Percentiles rank a stretch among this genome's conserved stretches.
phyloP scores from a whole-genome alignment of 2,329 filamentous ascomycete genomes.

The Simplicillium sp. region DNA sequence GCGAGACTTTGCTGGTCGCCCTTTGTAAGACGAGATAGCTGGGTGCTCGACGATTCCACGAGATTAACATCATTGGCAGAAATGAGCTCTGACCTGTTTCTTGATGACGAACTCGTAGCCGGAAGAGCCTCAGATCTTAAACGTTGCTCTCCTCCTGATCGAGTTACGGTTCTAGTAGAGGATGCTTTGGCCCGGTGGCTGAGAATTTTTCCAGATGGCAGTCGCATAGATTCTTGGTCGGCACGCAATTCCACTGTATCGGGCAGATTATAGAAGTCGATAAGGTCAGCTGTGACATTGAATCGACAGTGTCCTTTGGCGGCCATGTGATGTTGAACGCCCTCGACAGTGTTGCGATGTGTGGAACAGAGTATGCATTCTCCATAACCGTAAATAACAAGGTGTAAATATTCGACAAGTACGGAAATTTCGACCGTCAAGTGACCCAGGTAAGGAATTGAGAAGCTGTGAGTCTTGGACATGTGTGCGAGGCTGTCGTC shows the following conservation, averaged over 20 bases:
- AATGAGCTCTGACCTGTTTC: not conserved
- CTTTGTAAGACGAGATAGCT: conserved; percentile 8
- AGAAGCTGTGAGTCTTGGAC: conserved; percentile 36
- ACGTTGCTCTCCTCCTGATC: not conserved
- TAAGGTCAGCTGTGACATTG: conserved; percentile 27
- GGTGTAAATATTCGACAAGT: conserved; percentile 35
- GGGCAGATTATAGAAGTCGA: conserved; percentile 26
- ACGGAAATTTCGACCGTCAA: conserved; percentile 35
- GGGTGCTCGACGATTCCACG: conserved; percentile 1
- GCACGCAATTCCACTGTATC: conserved; percentile 5
- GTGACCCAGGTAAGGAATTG: conserved; percentile 26
- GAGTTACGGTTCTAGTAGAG: not conserved
- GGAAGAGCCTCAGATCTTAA: not conserved
- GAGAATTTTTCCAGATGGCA: conserved; percentile 26
- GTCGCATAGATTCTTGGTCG: conserved; percentile 14
- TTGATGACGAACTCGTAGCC: not conserved
- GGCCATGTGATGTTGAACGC: conserved; percentile 40
- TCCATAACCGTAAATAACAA: conserved; percentile 37
- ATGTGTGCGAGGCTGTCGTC: conserved; percentile 36
- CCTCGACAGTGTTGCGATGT: conserved; percentile 29
- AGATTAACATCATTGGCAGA: not conserved
- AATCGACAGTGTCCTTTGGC: conserved; percentile 39
- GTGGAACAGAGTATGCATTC: conserved; percentile 43
- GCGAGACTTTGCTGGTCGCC: conserved; percentile 10
- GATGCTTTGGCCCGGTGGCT: conserved; percentile 9